Evolutionary conservation across 768 basidiomycete genomes (phyloP), one percentile per base, ranked within the genome.

Genomic region (Cyathus striatus): DNA sequence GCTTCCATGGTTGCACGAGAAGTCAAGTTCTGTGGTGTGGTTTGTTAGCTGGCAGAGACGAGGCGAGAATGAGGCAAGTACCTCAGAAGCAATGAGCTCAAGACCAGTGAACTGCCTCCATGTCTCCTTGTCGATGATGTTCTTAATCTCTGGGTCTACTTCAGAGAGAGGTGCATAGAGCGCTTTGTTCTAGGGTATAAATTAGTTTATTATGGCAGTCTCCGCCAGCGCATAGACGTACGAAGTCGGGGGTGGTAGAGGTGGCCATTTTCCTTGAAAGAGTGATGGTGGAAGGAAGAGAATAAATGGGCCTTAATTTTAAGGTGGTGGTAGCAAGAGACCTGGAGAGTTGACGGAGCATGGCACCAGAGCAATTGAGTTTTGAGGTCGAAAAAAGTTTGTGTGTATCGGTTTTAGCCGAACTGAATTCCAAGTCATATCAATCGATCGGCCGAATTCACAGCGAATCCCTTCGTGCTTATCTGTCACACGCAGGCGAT

Each of bases 51-150:
- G 21, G 16, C 17, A 20, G 39, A 13, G 25, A 38, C 40, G 18
- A 34, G 22, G 23, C 30, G 35, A n/a, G 1, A 40, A 14, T n/a
- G 10, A 22, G 14, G 48, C 73, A 51, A 14, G 35, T 48, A 94
- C 93, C 83, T 98, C 96, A 46, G 95, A 97, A 42, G 96, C 96
- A 60, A 99, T 98, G 61, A 99, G 86, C 70, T 98, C 96, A 49
- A 99, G 83, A 44, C 95, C 95, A 37, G 90, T 90, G 65, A 85
- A 95, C 74, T 97, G 95, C 54, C 95, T 73, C 94, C 93, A 98
- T 68, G 90, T 95, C 75, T 98, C 92, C 73, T 90, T 91, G 74
- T 98, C 93, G 70, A 99, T 90, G 74, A 99, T 90, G 64, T 94
- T 91, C 67, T 92, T 81, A 60, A 99, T 82, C 62, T 88, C 90